Conservation (phyloP, 345 rosid species). For the Eucalyptus erythrocorys region DNA sequence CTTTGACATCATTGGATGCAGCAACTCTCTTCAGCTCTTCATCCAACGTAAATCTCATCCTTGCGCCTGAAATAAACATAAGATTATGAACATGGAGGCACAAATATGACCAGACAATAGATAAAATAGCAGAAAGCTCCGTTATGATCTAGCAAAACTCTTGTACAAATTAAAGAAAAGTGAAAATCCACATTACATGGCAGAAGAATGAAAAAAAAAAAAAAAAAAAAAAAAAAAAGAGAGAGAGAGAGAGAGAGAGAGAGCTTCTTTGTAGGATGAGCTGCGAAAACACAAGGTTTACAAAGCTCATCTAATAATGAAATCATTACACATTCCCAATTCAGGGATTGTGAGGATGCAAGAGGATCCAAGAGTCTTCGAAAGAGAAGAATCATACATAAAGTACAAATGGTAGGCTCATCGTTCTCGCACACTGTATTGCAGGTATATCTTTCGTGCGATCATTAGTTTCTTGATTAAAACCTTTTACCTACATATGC, state of each 20-base stretch:
- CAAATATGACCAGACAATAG: background rate
- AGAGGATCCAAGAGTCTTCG: background rate
- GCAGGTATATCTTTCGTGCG: background rate
- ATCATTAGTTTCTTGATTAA: background rate
- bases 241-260: too few species aligned
- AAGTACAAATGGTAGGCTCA: background rate
- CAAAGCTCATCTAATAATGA: background rate
- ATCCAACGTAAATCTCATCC: slow-evolving; percentile 55
- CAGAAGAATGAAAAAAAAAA: background rate
- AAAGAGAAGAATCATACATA: background rate
- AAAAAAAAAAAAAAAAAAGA: too few species aligned
- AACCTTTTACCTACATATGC: too few species aligned
- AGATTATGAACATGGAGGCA: background rate
- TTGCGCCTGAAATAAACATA: slow-evolving; percentile 46
- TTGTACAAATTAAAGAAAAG: background rate
- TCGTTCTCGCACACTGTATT: background rate
- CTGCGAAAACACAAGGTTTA: background rate
- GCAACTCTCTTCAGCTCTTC: slow-evolving; percentile 36
- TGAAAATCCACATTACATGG: background rate
- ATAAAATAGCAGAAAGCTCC: background rate
- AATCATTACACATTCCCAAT: background rate
- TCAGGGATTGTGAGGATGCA: background rate
- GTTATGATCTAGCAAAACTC: slow-evolving; percentile 3
- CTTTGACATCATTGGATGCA: slow-evolving; percentile 59
- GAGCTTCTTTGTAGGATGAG: background rate